Conservation (phyloP, 2,329 filamentous ascomycete species). For the Aspergillus floridensis region DNA sequence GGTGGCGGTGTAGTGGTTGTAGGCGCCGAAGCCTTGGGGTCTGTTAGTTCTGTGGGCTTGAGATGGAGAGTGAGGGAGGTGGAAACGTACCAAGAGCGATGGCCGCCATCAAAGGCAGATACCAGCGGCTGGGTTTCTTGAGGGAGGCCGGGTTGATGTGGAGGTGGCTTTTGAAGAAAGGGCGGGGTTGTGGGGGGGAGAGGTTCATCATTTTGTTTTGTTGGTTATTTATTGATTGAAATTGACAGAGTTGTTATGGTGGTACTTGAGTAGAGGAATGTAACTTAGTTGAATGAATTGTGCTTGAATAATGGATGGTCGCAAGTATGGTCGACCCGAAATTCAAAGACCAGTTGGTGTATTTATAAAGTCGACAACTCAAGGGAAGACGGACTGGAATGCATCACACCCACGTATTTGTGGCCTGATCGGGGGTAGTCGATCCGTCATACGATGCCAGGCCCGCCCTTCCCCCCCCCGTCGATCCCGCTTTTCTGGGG, state of each 20-base stretch:
- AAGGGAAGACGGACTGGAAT: not conserved
- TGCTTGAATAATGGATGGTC: no score
- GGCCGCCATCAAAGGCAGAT: slow-evolving; percentile 17
- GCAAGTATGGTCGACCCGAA: no score
- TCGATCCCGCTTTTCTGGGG: not conserved
- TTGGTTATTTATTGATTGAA: not conserved
- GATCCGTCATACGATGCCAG: not conserved
- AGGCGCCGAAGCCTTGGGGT: slow-evolving; percentile 17
- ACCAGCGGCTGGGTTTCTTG: slow-evolving; percentile 3
- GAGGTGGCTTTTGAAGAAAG: not conserved
- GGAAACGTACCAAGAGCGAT: slow-evolving; percentile 16
- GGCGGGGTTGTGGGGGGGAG: not conserved
- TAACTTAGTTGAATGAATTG: no score
- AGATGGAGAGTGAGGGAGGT: no score
- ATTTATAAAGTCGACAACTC: not conserved
- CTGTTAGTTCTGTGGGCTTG: no score
- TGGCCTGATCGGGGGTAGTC: not conserved
- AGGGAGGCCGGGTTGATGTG: not conserved
- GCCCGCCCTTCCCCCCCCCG: not conserved
- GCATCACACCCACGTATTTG: not conserved
- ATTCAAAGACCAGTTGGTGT: not conserved
- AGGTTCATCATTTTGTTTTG: not conserved
- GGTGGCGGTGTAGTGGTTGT: slow-evolving; percentile 11
- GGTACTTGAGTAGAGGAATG: no score
- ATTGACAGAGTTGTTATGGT: not conserved